Evolutionary conservation across 768 basidiomycete genomes (phyloP).

Genomic region (Russula compacta): DNA sequence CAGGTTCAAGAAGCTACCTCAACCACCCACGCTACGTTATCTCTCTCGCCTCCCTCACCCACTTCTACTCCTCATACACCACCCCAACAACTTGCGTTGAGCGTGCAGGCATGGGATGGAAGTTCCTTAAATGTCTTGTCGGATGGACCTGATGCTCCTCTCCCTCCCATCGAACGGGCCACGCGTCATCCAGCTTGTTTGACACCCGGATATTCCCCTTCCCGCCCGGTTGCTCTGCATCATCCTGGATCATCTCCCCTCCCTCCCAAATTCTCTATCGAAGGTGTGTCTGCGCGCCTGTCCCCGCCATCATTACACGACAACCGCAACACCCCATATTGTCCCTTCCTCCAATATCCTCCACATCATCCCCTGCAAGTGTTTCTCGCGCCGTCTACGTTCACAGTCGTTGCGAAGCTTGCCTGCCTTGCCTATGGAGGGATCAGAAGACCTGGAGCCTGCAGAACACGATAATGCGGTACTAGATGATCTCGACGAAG

Average conservation of each 20-base stretch:
- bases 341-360: constrained; percentile 16
- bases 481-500: constrained; percentile 26
- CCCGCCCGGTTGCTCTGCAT: neutral
- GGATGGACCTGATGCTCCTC: neutral
- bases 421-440: constrained; percentile 24
- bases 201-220: neutral
- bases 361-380: neutral
- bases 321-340: constrained; percentile 18
- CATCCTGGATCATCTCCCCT: neutral
- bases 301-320: constrained; percentile 21
- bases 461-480: constrained; percentile 33
- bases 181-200: constrained; percentile 7
- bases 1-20: neutral
- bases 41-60: neutral
- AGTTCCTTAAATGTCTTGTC: neutral
- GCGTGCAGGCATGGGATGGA: neutral
- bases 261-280: constrained; percentile 13
- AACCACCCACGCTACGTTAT: neutral
- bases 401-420: constrained; percentile 17
- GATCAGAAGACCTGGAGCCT: constrained; percentile 27
- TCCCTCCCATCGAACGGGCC: neutral
- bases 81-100: neutral
- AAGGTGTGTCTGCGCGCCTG: constrained; percentile 16
- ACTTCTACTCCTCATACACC: neutral
- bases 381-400: constrained; percentile 1